Evolutionary conservation across 192 early-diverging fungal genomes (phyloP).

Genomic region (Podila epigama): DNA sequence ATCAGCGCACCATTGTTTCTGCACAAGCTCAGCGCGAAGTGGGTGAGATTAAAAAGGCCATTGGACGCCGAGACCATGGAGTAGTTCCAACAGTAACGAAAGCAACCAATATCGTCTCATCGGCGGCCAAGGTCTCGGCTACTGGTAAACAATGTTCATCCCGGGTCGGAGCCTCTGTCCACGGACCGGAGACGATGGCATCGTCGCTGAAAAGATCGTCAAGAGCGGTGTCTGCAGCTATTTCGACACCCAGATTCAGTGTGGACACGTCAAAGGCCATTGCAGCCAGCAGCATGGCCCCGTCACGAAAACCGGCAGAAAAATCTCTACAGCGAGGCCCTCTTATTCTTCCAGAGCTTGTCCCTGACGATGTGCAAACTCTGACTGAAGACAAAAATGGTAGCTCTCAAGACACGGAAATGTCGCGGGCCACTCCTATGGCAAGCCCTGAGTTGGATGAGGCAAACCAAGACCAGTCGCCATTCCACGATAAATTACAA

Average conservation of each 20-base stretch:
- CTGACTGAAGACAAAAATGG: too few relatives aligned
- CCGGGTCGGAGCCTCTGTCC: not conserved
- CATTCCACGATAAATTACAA: not conserved
- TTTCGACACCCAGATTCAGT: too few relatives aligned
- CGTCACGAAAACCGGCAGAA: not conserved
- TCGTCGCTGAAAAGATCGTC: not conserved
- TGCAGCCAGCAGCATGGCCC: too few relatives aligned
- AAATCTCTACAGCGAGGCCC: not conserved
- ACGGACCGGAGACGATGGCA: not conserved
- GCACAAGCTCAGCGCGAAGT: not conserved
- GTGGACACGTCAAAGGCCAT: too few relatives aligned
- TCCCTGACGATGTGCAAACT: slow-evolving; percentile 11
- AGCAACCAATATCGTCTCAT: not conserved
- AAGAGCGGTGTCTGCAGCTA: too few relatives aligned
- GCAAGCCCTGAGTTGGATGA: slow-evolving; percentile 19
- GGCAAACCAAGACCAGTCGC: too few relatives aligned
- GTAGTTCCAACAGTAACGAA: not conserved
- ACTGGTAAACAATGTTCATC: not conserved
- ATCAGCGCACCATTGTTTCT: too few relatives aligned
- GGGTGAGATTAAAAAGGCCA: not conserved
- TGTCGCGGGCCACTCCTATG: not conserved
- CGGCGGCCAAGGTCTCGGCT: not conserved
- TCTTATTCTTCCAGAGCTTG: slow-evolving; percentile 13
- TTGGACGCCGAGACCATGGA: not conserved
- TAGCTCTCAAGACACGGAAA: not conserved